A percentile compares a stretch with the other conserved stretches of the same genome.
These are phyloP conservation scores for Dacryopinax primogenitus DNA, from an alignment of 768 basidiomycete genomes.

Conservation along the genomic window DNA sequence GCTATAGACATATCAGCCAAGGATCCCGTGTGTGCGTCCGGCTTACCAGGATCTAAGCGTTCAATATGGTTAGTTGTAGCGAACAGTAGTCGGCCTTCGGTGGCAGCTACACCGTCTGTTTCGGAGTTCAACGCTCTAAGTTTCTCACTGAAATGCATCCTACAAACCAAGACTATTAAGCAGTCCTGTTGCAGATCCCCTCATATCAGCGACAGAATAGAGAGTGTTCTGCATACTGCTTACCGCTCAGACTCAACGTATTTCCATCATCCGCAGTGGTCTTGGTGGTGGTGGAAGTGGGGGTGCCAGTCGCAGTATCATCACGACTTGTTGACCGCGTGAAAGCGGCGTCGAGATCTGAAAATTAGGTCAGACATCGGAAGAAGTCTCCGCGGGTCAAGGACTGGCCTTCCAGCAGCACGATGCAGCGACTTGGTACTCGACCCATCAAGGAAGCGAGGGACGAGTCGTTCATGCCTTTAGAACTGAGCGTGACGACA, in stretches of 20 bases:
- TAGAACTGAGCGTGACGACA: conserved; percentile 75
- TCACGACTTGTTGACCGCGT: conserved; percentile 79
- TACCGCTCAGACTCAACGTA: conserved; percentile 68
- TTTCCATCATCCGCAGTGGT: conserved; percentile 52
- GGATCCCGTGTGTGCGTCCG: no score
- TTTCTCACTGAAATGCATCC: background rate
- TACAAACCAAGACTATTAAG: background rate
- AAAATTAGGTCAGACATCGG: background rate
- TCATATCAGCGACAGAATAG: conserved; percentile 73
- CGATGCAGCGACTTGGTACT: conserved; percentile 80
- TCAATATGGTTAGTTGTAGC: conserved; percentile 93
- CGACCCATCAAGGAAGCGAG: conserved; percentile 76
- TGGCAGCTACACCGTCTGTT: conserved; percentile 16
- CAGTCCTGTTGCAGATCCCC: background rate
- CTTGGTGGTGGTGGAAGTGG: conserved; percentile 35
- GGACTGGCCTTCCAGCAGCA: conserved; percentile 53
- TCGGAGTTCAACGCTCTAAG: background rate
- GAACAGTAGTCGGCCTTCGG: conserved; percentile 48
- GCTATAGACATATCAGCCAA: conserved; percentile 25
- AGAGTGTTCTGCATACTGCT: conserved; percentile 59
- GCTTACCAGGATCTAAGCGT: conserved; percentile 45
- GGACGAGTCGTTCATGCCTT: conserved; percentile 87
- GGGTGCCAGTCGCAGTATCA: conserved; percentile 60
- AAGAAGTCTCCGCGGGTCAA: background rate
- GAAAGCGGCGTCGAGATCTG: conserved; percentile 76